Percentiles rank a stretch among this genome's conserved stretches.
Conservation (phyloP, 306 rosid genomes). For the Trifolium fragiferum region DNA sequence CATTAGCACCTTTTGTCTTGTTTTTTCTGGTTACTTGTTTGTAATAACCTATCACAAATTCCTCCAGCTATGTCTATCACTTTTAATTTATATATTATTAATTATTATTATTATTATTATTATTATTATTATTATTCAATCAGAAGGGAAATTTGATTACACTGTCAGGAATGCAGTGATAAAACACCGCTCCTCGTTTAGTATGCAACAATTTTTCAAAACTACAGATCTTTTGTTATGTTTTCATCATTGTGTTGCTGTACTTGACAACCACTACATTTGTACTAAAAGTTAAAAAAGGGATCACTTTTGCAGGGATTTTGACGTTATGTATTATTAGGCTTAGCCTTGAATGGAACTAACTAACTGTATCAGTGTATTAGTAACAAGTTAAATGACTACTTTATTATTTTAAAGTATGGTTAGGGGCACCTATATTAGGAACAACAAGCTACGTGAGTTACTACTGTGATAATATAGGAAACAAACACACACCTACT, state of each 20-base stretch:
- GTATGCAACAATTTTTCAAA: slow-evolving; percentile 29
- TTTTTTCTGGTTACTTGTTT: slow-evolving; percentile 27
- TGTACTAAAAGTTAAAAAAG: slow-evolving; percentile 11
- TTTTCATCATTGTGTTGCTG: slow-evolving; percentile 23
- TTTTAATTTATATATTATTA: not conserved
- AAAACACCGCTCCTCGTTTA: slow-evolving; percentile 28
- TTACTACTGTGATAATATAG: too few species aligned
- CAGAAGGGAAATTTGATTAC: slow-evolving; percentile 17
- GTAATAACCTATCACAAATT: too few species aligned
- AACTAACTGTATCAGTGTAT: not conserved
- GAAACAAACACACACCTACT: not conserved
- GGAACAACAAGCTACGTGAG: not conserved
- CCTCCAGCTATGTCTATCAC: slow-evolving; percentile 27
- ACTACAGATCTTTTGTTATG: not conserved
- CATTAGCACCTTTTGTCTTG: slow-evolving; percentile 11
- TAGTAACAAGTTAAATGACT: not conserved
- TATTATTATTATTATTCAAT: not conserved
- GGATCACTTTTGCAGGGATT: not conserved
- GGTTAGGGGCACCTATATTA: slow-evolving; percentile 34
- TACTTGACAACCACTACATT: slow-evolving; percentile 1
- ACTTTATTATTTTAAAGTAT: slow-evolving; percentile 3
- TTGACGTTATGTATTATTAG: slow-evolving; percentile 9
- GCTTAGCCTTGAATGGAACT: slow-evolving; percentile 32
- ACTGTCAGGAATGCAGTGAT: slow-evolving; percentile 18
- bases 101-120: not conserved